Percentiles rank a stretch among this genome's conserved stretches.
phyloP scores from a whole-genome alignment of 495 filamentous ascomycete genomes.

The Daldinia grandis region DNA sequence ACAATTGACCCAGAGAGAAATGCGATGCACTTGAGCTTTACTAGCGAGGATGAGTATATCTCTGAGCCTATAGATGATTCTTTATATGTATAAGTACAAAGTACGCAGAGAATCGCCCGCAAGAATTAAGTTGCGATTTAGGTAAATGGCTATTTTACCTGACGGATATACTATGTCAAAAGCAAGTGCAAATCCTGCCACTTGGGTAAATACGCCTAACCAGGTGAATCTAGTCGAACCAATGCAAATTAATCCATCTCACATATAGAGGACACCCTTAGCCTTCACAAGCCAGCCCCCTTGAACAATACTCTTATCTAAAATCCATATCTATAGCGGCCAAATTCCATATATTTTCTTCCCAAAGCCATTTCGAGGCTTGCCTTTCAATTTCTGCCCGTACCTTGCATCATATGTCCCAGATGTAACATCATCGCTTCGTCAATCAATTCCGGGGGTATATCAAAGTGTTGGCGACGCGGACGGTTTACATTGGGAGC shows the following conservation, averaged over 20 bases:
- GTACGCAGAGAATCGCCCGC: no score
- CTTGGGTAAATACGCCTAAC: background rate
- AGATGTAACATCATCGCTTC: slow-evolving; percentile 17
- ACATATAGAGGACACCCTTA: background rate
- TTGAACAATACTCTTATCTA: background rate
- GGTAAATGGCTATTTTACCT: no score
- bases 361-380: no score
- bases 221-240: background rate
- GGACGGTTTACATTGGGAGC: background rate
- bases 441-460: slow-evolving; percentile 9
- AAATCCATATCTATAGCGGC: background rate
- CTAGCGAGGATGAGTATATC: background rate
- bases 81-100: background rate
- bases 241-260: background rate
- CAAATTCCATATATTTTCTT: background rate
- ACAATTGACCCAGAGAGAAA: background rate
- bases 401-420: slow-evolving; percentile 12
- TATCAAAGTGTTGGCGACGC: background rate
- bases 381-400: background rate
- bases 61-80: background rate
- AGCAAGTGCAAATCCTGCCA: background rate
- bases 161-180: background rate
- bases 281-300: background rate
- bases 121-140: no score
- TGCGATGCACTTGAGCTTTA: background rate